These are phyloP conservation scores for Aspergillus homomorphus DNA, from an alignment of 495 filamentous ascomycete species.

Conservation along the genomic window DNA sequence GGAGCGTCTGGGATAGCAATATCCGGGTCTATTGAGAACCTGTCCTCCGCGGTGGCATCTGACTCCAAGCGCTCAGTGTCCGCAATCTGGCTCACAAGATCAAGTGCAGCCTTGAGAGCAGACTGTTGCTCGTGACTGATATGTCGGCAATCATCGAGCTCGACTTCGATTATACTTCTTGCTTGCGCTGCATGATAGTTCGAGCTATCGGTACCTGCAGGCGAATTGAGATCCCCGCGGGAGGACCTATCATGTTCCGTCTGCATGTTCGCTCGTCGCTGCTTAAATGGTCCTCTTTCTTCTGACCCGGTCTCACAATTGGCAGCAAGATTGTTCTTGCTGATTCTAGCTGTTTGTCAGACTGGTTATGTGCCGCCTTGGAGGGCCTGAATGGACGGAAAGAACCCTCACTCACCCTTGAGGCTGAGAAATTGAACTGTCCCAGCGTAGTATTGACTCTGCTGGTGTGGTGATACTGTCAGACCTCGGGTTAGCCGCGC, in stretches of 20 bases:
- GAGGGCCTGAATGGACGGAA: background rate
- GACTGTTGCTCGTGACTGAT: background rate
- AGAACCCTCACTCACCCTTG: background rate
- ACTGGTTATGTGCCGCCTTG: background rate
- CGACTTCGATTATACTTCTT: background rate
- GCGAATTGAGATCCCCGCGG: background rate
- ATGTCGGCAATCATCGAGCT: background rate
- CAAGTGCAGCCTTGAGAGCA: background rate
- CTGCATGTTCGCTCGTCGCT: background rate
- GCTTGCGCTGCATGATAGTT: background rate
- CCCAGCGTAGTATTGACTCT: background rate
- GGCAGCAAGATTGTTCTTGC: too few relatives aligned
- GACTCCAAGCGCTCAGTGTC: background rate
- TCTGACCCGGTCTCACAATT: background rate
- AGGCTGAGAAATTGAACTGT: background rate
- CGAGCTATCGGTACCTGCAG: background rate
- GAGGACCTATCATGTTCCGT: background rate
- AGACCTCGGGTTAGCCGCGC: background rate
- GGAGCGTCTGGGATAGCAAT: background rate
- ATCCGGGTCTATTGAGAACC: background rate
- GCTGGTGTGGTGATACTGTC: background rate
- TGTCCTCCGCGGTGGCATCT: background rate
- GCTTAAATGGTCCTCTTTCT: background rate
- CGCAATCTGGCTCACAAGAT: background rate
- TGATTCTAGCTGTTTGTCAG: background rate